Evolutionary conservation across 129 eudicot genomes (phyloP).

Genomic region (Tagetes erecta): DNA sequence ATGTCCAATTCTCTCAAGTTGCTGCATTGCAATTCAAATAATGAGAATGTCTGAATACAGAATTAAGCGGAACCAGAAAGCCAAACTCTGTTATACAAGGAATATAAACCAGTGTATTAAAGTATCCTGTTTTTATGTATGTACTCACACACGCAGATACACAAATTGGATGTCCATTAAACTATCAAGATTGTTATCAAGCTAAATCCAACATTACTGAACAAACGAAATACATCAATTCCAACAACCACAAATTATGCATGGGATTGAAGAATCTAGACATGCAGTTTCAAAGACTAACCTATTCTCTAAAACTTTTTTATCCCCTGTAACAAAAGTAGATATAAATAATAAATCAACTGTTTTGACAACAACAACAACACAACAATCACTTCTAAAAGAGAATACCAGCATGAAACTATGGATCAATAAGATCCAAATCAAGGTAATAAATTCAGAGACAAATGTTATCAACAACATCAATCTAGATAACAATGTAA

Average conservation of each 20-base stretch:
- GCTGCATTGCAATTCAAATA: conserved; percentile 37
- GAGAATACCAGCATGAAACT: neutral
- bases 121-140: no score
- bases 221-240: no score
- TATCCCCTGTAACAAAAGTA: neutral
- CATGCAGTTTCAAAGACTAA: neutral
- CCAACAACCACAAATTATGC: neutral
- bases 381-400: neutral
- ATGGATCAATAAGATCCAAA: conserved; percentile 13
- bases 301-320: neutral
- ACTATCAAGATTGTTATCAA: no score
- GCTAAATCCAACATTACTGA: no score
- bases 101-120: no score
- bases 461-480: conserved; percentile 1
- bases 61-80: neutral
- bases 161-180: no score
- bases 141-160: no score
- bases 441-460: conserved; percentile 6
- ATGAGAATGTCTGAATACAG: neutral
- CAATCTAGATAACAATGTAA: neutral
- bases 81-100: neutral
- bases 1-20: conserved; percentile 72
- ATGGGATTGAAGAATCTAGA: neutral
- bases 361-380: no score
- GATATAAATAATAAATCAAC: no score